Percentiles rank a stretch among this genome's conserved stretches.
These are phyloP conservation scores for Epichloe amarillans DNA, from an alignment of 2,329 filamentous ascomycete genomes.

Conservation along the genomic window DNA sequence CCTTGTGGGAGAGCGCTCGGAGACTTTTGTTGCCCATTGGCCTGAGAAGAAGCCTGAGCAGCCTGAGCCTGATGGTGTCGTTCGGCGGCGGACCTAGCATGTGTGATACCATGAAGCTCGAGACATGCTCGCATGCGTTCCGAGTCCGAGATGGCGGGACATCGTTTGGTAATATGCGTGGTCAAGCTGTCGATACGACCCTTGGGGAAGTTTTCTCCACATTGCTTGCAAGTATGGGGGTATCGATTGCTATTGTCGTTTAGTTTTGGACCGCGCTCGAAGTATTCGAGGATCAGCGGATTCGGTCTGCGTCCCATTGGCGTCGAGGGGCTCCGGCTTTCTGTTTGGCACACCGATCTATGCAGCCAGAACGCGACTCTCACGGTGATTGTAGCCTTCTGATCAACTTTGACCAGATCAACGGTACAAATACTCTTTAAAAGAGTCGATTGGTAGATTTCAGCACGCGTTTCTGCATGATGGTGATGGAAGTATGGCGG, in stretches of 20 bases:
- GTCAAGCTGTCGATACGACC: conserved; percentile 74
- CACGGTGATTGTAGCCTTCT: background rate
- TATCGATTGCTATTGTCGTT: conserved; percentile 86
- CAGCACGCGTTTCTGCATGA: background rate
- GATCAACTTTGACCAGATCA: background rate
- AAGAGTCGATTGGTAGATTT: background rate
- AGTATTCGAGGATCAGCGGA: conserved; percentile 75
- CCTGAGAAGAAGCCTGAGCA: conserved; percentile 7
- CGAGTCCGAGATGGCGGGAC: conserved; percentile 60
- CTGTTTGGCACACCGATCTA: conserved; percentile 11
- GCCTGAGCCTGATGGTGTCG: conserved; percentile 11
- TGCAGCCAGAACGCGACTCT: conserved; percentile 14
- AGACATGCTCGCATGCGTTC: conserved; percentile 66
- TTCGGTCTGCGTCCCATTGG: conserved; percentile 75
- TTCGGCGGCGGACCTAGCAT: conserved; percentile 25
- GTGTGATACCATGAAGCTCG: conserved; percentile 56
- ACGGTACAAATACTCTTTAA: background rate
- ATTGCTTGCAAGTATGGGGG: conserved; percentile 78
- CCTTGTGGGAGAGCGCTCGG: conserved; percentile 35
- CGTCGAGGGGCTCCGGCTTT: conserved; percentile 7
- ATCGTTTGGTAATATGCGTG: conserved; percentile 75
- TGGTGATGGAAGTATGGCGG: conserved; percentile 8
- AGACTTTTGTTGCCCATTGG: conserved; percentile 16
- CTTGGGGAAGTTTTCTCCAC: conserved; percentile 81
- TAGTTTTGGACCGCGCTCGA: conserved; percentile 74